A percentile compares a stretch with the other conserved stretches of the same genome.
Evolutionary conservation across 106 monocot genomes (phyloP).

Genomic region (Hemerocallis citrina): DNA sequence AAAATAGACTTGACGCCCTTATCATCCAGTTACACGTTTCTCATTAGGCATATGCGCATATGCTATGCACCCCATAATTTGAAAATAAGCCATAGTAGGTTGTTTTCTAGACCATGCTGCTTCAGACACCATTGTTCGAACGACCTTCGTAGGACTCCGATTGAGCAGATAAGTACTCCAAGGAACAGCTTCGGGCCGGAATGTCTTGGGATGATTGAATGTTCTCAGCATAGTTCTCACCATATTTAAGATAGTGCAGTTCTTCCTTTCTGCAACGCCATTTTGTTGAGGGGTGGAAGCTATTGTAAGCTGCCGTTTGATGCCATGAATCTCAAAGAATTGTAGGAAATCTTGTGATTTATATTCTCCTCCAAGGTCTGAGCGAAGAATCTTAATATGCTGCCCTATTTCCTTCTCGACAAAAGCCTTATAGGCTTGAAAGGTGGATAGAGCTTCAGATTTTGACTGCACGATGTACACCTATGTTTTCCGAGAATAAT

Average conservation of each 20-base stretch:
- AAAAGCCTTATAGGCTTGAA: background rate
- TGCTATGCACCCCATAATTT: background rate
- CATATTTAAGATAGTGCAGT: constrained; percentile 1
- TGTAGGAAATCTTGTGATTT: background rate
- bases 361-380: constrained; percentile 1
- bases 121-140: background rate
- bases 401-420: constrained; percentile 1
- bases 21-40: background rate
- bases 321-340: background rate
- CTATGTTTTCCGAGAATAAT: constrained; percentile 5
- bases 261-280: constrained; percentile 1
- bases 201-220: background rate
- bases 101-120: background rate
- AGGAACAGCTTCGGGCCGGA: constrained; percentile 2
- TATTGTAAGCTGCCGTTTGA: background rate
- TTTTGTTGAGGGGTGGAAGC: constrained; percentile 2
- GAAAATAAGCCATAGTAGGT: background rate
- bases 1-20: background rate
- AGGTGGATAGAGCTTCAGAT: background rate
- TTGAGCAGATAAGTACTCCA: constrained; percentile 10
- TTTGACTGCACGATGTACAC: constrained; percentile 1
- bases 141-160: background rate
- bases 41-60: background rate
- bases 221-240: constrained; percentile 7
- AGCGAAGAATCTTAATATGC: background rate